Evolutionary conservation across 169 alveolate genomes (phyloP).

Genomic region (Theileria sp.): DNA sequence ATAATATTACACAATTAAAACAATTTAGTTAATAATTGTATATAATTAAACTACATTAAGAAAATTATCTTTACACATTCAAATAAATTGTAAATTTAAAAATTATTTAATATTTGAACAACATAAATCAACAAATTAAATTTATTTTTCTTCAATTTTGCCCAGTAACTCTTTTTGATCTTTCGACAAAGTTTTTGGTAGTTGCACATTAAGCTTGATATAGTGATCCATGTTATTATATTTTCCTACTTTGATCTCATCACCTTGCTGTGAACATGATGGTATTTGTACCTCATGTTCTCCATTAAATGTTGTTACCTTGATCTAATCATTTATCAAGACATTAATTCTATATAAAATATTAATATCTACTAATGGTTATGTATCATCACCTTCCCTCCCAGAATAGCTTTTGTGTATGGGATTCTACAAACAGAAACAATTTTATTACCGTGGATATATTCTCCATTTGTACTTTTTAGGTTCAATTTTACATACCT

Average conservation of each 20-base stretch:
- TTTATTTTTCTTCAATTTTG: constrained; percentile 12
- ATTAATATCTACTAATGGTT: neutral
- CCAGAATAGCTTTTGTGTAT: constrained; percentile 47
- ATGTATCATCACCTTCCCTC: constrained; percentile 37
- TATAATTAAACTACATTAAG: neutral
- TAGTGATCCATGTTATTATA: constrained; percentile 46
- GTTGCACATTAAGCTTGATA: constrained; percentile 21
- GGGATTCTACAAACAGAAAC: constrained; percentile 19
- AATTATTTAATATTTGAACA: neutral
- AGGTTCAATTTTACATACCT: constrained; percentile 39
- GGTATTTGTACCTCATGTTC: constrained; percentile 23
- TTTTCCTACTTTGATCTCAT: constrained; percentile 38
- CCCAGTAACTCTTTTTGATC: constrained; percentile 33
- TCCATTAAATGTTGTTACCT: constrained; percentile 51
- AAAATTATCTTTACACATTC: neutral
- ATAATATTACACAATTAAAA: neutral
- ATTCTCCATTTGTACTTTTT: constrained; percentile 24
- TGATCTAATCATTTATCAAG: neutral
- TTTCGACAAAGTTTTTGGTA: constrained; percentile 39
- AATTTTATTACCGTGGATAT: constrained; percentile 23
- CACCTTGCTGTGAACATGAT: constrained; percentile 51
- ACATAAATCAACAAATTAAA: neutral
- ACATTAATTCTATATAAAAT: neutral
- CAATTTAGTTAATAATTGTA: neutral
- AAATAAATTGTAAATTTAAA: neutral